These are phyloP conservation scores for Comarum palustre DNA, from an alignment of 306 rosid species.

Conservation along the genomic window DNA sequence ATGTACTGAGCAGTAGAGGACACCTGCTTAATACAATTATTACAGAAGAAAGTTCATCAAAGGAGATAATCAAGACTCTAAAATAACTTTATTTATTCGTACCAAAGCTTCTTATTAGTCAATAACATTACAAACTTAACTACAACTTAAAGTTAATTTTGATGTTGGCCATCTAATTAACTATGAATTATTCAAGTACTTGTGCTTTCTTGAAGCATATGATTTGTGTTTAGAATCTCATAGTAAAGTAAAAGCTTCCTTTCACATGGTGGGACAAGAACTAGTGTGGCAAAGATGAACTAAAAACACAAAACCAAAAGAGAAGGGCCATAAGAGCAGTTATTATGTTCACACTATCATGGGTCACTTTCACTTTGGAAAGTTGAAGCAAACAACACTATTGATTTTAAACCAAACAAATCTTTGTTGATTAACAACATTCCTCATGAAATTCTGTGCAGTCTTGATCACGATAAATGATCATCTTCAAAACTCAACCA, in stretches of 20 bases:
- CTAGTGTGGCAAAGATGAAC: background rate
- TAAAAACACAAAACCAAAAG: slow-evolving; percentile 9
- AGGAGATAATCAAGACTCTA: background rate
- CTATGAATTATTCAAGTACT: background rate
- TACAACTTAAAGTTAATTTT: background rate
- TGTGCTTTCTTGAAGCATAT: background rate
- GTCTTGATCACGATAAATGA: slow-evolving; percentile 4
- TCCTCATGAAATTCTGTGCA: background rate
- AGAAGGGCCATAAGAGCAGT: background rate
- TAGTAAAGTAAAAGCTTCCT: slow-evolving; percentile 5
- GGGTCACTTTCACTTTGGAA: slow-evolving; percentile 10
- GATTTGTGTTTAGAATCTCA: background rate
- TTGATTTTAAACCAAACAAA: background rate
- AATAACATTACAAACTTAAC: background rate
- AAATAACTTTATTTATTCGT: background rate
- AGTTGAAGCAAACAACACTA: background rate
- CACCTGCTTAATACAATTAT: slow-evolving; percentile 31
- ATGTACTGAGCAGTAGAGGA: slow-evolving; percentile 83
- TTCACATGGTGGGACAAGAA: slow-evolving; percentile 21
- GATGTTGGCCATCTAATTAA: background rate
- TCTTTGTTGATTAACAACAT: background rate
- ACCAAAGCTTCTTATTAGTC: background rate
- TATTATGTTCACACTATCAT: background rate
- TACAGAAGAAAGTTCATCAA: background rate
- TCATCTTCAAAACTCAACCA: background rate